Percentiles rank a stretch among this genome's conserved stretches.
phyloP scores from a whole-genome alignment of 2,329 filamentous ascomycete genomes.

The Paraphaeosphaeria minitans region DNA sequence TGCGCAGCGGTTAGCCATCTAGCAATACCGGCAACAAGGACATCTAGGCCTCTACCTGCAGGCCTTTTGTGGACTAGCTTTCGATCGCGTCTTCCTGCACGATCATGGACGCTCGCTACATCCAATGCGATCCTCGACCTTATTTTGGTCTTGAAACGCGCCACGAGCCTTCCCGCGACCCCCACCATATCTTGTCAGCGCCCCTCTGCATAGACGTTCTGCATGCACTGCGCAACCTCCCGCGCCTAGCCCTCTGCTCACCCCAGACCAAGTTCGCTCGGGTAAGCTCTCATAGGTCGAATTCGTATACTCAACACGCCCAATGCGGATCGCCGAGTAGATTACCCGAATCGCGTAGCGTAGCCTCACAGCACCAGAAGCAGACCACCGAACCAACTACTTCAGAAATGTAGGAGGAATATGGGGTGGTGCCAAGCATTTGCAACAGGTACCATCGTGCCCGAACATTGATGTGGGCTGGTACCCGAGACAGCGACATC shows the following conservation, averaged over 20 bases:
- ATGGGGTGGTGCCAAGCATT: slow-evolving; percentile 4
- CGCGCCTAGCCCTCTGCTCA: slow-evolving; percentile 8
- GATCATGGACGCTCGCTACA: background rate
- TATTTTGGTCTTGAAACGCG: slow-evolving; percentile 8
- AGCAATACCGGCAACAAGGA: background rate
- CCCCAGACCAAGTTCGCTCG: slow-evolving; percentile 4
- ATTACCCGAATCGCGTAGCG: slow-evolving; percentile 5
- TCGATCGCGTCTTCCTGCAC: background rate
- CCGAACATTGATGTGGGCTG: background rate
- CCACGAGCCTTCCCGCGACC: slow-evolving; percentile 1
- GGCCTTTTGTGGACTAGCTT: background rate
- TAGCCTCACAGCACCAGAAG: background rate
- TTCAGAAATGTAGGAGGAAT: background rate
- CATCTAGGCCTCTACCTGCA: background rate
- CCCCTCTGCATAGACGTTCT: background rate
- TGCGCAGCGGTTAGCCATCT: background rate
- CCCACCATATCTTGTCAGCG: background rate
- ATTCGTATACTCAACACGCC: background rate
- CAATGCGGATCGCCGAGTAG: slow-evolving; percentile 4
- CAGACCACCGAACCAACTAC: slow-evolving; percentile 8
- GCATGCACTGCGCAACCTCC: slow-evolving; percentile 7
- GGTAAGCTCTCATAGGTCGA: slow-evolving; percentile 8
- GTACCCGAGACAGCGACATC: slow-evolving; percentile 11
- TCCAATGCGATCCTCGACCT: background rate
- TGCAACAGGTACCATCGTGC: slow-evolving; percentile 3